Evolutionary conservation across 345 rosid species (phyloP).

Genomic region (Linum usitatissimum): DNA sequence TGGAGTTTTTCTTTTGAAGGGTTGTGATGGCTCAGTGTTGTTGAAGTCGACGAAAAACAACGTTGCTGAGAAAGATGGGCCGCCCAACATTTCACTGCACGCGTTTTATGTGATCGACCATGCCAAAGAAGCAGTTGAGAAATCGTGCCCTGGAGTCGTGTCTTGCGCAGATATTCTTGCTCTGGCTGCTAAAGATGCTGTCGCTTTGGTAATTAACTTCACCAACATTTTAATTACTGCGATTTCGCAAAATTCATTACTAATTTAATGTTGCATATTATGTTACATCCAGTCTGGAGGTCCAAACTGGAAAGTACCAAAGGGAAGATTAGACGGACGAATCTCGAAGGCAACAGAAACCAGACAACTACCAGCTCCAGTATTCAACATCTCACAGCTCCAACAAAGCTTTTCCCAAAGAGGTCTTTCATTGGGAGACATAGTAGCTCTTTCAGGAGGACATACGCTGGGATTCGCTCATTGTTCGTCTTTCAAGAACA

Average conservation of each 20-base stretch:
- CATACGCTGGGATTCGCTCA: slow-evolving; percentile 87
- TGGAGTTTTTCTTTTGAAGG: slow-evolving; percentile 25
- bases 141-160: slow-evolving; percentile 62
- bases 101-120: slow-evolving; percentile 75
- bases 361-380: slow-evolving; percentile 67
- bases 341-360: slow-evolving; percentile 70
- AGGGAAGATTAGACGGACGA: slow-evolving; percentile 85
- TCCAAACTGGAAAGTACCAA: slow-evolving; percentile 75
- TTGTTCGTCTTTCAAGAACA: slow-evolving; percentile 73
- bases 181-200: slow-evolving; percentile 76
- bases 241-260: too few species aligned
- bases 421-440: slow-evolving; percentile 59
- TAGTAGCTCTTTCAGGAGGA: slow-evolving; percentile 81
- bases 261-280: background rate
- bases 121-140: slow-evolving; percentile 72
- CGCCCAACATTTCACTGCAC: slow-evolving; percentile 76
- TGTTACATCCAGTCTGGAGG: slow-evolving; percentile 61
- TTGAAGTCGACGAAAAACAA: slow-evolving; percentile 53
- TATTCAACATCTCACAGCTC: slow-evolving; percentile 59
- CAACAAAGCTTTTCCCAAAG: slow-evolving; percentile 68
- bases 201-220: slow-evolving; percentile 57
- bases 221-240: slow-evolving; percentile 1
- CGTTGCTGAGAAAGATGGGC: slow-evolving; percentile 84
- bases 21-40: slow-evolving; percentile 82
- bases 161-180: slow-evolving; percentile 91